Percentiles rank a stretch among this genome's conserved stretches.
phyloP scores from a whole-genome alignment of 2,329 filamentous ascomycete genomes.

The Berkeleyomyces rouxiae region DNA sequence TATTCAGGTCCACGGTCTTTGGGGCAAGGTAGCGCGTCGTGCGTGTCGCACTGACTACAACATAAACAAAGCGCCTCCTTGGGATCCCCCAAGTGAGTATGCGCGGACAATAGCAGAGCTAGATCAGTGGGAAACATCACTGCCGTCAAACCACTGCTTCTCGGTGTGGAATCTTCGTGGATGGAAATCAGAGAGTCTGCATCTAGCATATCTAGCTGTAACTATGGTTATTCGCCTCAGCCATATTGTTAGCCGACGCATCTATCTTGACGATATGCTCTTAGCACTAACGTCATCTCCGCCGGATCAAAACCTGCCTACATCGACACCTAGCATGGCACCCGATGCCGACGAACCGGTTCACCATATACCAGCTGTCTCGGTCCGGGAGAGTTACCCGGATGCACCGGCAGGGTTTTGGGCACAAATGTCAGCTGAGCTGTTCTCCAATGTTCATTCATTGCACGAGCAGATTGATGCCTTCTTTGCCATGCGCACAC shows the following conservation, averaged over 20 bases:
- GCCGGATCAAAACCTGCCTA: neutral
- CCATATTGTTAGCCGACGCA: slow-evolving; percentile 23
- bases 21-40: slow-evolving; percentile 22
- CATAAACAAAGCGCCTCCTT: slow-evolving; percentile 14
- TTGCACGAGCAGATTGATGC: slow-evolving; percentile 24
- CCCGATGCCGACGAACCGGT: slow-evolving; percentile 11
- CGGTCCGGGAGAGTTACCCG: slow-evolving; percentile 8
- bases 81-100: slow-evolving; percentile 19
- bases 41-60: slow-evolving; percentile 16
- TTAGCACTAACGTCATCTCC: slow-evolving; percentile 8
- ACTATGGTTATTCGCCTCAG: slow-evolving; percentile 23
- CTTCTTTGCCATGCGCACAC: slow-evolving; percentile 18
- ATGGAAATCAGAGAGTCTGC: slow-evolving; percentile 21
- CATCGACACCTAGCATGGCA: slow-evolving; percentile 12
- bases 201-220: slow-evolving; percentile 23
- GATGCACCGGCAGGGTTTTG: slow-evolving; percentile 18
- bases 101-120: slow-evolving; percentile 15
- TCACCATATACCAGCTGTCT: neutral
- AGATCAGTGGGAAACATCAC: slow-evolving; percentile 18
- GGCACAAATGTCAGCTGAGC: slow-evolving; percentile 18
- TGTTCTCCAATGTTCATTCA: slow-evolving; percentile 22
- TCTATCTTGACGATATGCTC: slow-evolving; percentile 21
- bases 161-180: slow-evolving; percentile 23
- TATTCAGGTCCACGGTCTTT: slow-evolving; percentile 23
- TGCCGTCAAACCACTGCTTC: slow-evolving; percentile 21